These are phyloP conservation scores for Lagenaria siceraria DNA, from an alignment of 306 rosid genomes.

Conservation along the genomic window DNA sequence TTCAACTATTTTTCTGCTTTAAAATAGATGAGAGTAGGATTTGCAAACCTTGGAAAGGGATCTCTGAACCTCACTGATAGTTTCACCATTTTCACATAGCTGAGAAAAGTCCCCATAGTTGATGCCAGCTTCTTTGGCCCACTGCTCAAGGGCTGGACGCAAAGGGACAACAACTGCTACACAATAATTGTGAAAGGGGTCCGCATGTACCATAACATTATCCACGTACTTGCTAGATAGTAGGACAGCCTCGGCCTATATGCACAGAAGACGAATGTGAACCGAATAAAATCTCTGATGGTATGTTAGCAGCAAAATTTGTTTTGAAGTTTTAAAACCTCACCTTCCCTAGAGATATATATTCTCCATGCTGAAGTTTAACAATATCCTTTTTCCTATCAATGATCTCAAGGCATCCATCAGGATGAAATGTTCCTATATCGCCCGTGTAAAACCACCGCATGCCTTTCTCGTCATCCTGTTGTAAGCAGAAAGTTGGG, in stretches of 20 bases:
- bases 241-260: conserved; percentile 78
- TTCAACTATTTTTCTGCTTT: not conserved
- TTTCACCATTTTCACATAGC: conserved; percentile 60
- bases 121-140: conserved; percentile 69
- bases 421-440: conserved; percentile 71
- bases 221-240: conserved; percentile 50
- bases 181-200: conserved; percentile 65
- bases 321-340: not conserved
- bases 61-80: conserved; percentile 56
- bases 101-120: conserved; percentile 43
- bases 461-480: conserved; percentile 78
- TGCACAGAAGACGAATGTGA: conserved; percentile 10
- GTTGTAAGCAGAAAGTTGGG: conserved; percentile 7
- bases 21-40: not conserved
- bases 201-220: conserved; percentile 63
- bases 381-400: conserved; percentile 93
- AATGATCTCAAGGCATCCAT: conserved; percentile 84
- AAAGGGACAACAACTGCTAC: conserved; percentile 65
- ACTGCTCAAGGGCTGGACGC: conserved; percentile 42
- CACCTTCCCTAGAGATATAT: conserved; percentile 91
- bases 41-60: conserved; percentile 62
- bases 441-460: conserved; percentile 87
- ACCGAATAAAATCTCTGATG: not conserved
- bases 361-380: conserved; percentile 97
- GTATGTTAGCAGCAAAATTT: not conserved